Evolutionary conservation across 805 yeast species (phyloP), one percentile per base, ranked within the genome.

Genomic region (Saccharomycopsis olivae): DNA sequence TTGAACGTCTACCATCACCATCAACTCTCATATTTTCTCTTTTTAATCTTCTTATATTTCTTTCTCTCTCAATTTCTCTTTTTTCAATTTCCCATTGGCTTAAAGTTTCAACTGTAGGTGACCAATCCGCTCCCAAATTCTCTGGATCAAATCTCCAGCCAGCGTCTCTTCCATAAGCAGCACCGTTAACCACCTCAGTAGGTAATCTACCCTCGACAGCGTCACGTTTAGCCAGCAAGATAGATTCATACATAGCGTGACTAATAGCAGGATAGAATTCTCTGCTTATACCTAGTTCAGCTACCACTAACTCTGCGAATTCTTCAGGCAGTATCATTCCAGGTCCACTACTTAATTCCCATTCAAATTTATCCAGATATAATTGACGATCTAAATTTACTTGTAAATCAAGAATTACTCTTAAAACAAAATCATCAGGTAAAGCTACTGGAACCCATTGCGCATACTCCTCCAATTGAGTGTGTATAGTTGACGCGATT

Each of bases 61-160:
- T 72, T 51, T 88, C 96, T 53, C 94, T 77, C 60, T 92, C 98
- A 50, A 87, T 86, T 56, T 92, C 97, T 49, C 97, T 72, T 61
- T 81, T 80, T 55, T 89, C 96, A 42, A 92, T 85, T 59, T 92
- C 98, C 73, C 88, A 86, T 40, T 84, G 88, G 1, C 92, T 77
- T 44, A 92, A 68, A 11, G 75, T 73, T 58, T 89, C 97, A 5
- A 89, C 80, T 32, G 75, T 69, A 20, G 98, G 98, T 40, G 79
- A 78, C 94, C 96, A 92, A 31, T 66, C 72, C 28, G 77, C 82
- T 24, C 94, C 95, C 19, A 84, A 69, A 37, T 75, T 75, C 53
- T 81, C 92, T 23, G 73, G 69, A 53, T 80, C 96, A 53, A 68
- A 69, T 55, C 88, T 74, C 62, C 73, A 60, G 33, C 94, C 84